phyloP scores from a whole-genome alignment of 345 rosid species.

The Euphorbia peplus region DNA sequence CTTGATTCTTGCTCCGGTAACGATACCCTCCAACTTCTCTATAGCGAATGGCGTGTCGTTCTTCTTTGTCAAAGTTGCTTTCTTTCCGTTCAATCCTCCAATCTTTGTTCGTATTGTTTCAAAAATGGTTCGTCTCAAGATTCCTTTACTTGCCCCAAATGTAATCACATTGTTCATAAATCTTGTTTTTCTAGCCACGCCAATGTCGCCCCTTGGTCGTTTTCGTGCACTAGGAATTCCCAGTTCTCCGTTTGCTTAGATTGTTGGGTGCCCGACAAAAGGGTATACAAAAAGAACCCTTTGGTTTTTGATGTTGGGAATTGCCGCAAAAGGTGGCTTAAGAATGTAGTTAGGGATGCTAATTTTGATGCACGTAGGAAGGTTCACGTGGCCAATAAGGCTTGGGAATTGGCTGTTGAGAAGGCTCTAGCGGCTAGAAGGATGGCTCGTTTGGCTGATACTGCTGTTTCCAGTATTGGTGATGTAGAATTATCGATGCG shows the following conservation, averaged over 20 bases:
- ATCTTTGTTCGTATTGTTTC: slow-evolving; percentile 57
- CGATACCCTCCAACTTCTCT: slow-evolving; percentile 36
- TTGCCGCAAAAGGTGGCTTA: slow-evolving; percentile 9
- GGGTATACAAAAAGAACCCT: slow-evolving; percentile 12
- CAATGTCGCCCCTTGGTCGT: slow-evolving; percentile 40
- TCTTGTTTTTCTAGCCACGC: slow-evolving; percentile 34
- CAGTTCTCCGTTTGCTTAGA: slow-evolving; percentile 48
- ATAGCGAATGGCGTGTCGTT: slow-evolving; percentile 57
- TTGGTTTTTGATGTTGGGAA: slow-evolving; percentile 19
- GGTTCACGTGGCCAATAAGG: slow-evolving; percentile 25
- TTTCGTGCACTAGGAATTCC: slow-evolving; percentile 20
- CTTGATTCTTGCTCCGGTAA: slow-evolving; percentile 35
- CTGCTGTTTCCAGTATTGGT: slow-evolving; percentile 11
- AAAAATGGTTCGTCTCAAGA: slow-evolving; percentile 22
- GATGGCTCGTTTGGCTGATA: slow-evolving; percentile 18
- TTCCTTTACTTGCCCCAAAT: slow-evolving; percentile 30
- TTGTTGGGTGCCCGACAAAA: slow-evolving; percentile 54
- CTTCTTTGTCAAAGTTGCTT: slow-evolving; percentile 46
- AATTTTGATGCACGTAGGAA: slow-evolving; percentile 21
- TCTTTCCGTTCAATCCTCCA: slow-evolving; percentile 30
- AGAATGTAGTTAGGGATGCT: slow-evolving; percentile 26
- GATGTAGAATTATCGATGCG: slow-evolving; percentile 34
- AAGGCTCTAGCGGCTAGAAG: slow-evolving; percentile 23
- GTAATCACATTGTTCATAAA: slow-evolving; percentile 38
- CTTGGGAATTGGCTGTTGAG: slow-evolving; percentile 26